Conservation (phyloP, 177 flowering plant species). For the Vitis hybrid region DNA sequence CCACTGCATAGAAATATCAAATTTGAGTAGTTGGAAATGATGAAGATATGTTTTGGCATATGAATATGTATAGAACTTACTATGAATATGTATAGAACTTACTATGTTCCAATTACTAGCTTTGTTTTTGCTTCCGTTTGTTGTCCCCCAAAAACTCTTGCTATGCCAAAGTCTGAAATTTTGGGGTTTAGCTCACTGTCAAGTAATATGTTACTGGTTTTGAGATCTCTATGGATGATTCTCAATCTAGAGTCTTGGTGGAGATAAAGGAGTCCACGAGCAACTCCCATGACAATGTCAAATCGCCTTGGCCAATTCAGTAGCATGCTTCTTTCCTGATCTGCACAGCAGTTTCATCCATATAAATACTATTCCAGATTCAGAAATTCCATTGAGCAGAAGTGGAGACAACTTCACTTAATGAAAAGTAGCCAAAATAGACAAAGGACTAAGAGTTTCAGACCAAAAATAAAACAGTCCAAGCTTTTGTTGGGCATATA, state of each 20-base stretch:
- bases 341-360: not conserved
- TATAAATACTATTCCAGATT: not conserved
- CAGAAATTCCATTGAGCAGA: not conserved
- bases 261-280: slow-evolving; percentile 32
- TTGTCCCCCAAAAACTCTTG: slow-evolving; percentile 20
- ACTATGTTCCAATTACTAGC: slow-evolving; percentile 26
- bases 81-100: not conserved
- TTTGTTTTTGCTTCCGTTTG: slow-evolving; percentile 16
- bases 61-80: slow-evolving; percentile 11
- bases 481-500: slow-evolving; percentile 24
- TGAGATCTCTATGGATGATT: slow-evolving; percentile 30
- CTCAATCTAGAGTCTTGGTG: slow-evolving; percentile 24
- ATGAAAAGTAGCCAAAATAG: too few species aligned
- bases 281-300: slow-evolving; percentile 20
- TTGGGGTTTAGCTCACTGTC: slow-evolving; percentile 27
- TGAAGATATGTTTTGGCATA: not conserved
- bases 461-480: slow-evolving; percentile 17
- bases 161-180: slow-evolving; percentile 32
- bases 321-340: not conserved
- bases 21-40: not conserved
- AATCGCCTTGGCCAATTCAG: slow-evolving; percentile 14
- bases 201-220: slow-evolving; percentile 23
- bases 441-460: not conserved
- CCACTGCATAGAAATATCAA: slow-evolving; percentile 5
- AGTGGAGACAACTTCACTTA: not conserved